Evolutionary conservation across 2,329 filamentous ascomycete genomes (phyloP).

Genomic region (Geosmithia morbida): DNA sequence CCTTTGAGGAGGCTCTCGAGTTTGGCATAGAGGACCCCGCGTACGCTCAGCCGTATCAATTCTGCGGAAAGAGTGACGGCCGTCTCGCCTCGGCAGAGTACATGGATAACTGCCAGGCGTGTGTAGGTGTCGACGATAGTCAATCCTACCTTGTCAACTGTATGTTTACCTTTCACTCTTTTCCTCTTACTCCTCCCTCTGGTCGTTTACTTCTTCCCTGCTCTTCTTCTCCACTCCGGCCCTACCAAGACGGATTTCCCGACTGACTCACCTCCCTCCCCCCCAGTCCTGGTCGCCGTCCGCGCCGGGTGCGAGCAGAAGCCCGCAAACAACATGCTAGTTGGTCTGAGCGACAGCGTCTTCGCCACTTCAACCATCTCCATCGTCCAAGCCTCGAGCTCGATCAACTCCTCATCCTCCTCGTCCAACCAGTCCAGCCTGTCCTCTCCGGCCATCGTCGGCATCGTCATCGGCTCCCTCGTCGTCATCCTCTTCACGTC

Average conservation of each 20-base stretch:
- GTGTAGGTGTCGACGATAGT: slow-evolving; percentile 25
- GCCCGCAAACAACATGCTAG: slow-evolving; percentile 17
- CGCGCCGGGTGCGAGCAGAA: slow-evolving; percentile 35
- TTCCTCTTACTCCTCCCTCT: neutral
- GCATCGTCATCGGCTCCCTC: slow-evolving; percentile 24
- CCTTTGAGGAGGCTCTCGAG: slow-evolving; percentile 26
- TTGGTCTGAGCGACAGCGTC: slow-evolving; percentile 29
- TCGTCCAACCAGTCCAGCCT: slow-evolving; percentile 9
- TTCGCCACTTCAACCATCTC: slow-evolving; percentile 20
- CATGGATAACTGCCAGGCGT: slow-evolving; percentile 27
- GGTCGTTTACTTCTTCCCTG: no score
- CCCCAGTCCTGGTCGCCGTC: slow-evolving; percentile 32
- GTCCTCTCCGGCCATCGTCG: slow-evolving; percentile 24
- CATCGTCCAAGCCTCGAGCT: slow-evolving; percentile 17
- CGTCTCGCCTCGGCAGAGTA: slow-evolving; percentile 13
- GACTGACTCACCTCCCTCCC: slow-evolving; percentile 7
- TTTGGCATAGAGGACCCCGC: slow-evolving; percentile 20
- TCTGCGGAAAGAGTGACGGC: slow-evolving; percentile 26
- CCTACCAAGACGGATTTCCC: no score
- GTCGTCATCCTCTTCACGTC: slow-evolving; percentile 20
- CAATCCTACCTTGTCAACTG: slow-evolving; percentile 34
- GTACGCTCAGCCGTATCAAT: slow-evolving; percentile 23
- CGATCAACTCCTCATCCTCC: neutral
- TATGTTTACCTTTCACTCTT: slow-evolving; percentile 17
- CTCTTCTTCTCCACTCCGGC: no score